Evolutionary conservation across 2,329 filamentous ascomycete species (phyloP).

Genomic region (Talaromyces sp.): DNA sequence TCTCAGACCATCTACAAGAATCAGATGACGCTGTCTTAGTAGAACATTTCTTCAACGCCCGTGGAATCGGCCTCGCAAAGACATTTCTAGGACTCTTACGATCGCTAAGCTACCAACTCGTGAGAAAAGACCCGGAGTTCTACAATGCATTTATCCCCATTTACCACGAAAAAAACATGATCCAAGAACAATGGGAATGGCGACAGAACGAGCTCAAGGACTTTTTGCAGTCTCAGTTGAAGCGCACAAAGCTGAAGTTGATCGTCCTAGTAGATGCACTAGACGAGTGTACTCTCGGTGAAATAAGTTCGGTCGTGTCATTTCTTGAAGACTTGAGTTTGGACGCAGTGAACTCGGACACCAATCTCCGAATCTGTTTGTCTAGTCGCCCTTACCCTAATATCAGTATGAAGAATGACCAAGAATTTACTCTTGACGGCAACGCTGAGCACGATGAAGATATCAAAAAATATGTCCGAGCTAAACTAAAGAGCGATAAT

Average conservation of each 20-base stretch:
- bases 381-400: conserved; percentile 7
- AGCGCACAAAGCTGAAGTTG: neutral
- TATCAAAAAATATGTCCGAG: neutral
- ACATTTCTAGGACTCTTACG: neutral
- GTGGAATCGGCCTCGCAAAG: neutral
- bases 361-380: neutral
- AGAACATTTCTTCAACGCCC: conserved; percentile 3
- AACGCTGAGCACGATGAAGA: neutral
- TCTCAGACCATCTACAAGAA: neutral
- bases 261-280: neutral
- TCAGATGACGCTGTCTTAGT: neutral
- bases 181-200: neutral
- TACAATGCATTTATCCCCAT: neutral
- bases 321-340: neutral
- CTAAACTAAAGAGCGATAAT: neutral
- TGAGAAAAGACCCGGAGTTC: neutral
- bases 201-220: neutral
- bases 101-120: neutral
- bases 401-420: neutral
- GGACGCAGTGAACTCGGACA: neutral
- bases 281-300: neutral
- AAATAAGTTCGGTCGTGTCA: neutral
- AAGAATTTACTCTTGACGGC: conserved; percentile 16
- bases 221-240: neutral
- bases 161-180: neutral